Percentiles rank a stretch among this genome's conserved stretches.
Evolutionary conservation across 2,329 filamentous ascomycete genomes (phyloP).

Genomic region (Furcasterigmium furcatum): DNA sequence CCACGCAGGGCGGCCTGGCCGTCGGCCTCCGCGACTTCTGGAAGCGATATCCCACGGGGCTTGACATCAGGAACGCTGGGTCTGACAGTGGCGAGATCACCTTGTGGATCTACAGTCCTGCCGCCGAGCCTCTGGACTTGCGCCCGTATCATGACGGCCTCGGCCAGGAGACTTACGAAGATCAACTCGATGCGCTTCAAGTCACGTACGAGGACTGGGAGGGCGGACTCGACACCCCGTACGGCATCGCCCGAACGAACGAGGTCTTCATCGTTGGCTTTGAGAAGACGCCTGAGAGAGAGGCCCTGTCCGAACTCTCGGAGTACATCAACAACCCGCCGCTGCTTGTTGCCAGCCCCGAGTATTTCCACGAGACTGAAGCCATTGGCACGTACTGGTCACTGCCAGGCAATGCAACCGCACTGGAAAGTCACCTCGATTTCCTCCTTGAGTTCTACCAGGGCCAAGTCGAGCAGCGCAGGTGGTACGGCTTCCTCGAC

Average conservation of each 20-base stretch:
- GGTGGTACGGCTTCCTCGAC: constrained; percentile 64
- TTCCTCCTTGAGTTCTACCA: constrained; percentile 55
- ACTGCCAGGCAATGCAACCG: constrained; percentile 28
- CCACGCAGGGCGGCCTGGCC: constrained; percentile 54
- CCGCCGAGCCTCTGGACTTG: constrained; percentile 51
- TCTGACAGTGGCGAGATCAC: constrained; percentile 49
- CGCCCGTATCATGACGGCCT: constrained; percentile 57
- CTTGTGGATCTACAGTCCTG: constrained; percentile 58
- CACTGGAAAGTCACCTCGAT: constrained; percentile 50
- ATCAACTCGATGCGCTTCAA: constrained; percentile 57
- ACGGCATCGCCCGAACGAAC: constrained; percentile 55
- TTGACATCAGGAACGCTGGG: constrained; percentile 51
- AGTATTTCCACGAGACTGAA: constrained; percentile 46
- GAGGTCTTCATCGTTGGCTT: constrained; percentile 53
- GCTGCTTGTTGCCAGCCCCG: constrained; percentile 42
- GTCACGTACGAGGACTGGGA: constrained; percentile 65
- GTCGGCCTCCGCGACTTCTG: constrained; percentile 59
- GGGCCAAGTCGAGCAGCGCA: constrained; percentile 49
- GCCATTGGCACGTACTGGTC: constrained; percentile 55
- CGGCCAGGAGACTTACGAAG: constrained; percentile 49
- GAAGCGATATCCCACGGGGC: constrained; percentile 57
- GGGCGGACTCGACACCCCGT: constrained; percentile 48
- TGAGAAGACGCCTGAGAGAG: constrained; percentile 45
- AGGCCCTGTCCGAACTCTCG: constrained; percentile 39
- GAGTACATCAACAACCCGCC: constrained; percentile 48